Percentiles rank a stretch among this genome's conserved stretches.
Conservation (phyloP, 202 grass and related monocot species). For the Schoenoplectus triqueter region DNA sequence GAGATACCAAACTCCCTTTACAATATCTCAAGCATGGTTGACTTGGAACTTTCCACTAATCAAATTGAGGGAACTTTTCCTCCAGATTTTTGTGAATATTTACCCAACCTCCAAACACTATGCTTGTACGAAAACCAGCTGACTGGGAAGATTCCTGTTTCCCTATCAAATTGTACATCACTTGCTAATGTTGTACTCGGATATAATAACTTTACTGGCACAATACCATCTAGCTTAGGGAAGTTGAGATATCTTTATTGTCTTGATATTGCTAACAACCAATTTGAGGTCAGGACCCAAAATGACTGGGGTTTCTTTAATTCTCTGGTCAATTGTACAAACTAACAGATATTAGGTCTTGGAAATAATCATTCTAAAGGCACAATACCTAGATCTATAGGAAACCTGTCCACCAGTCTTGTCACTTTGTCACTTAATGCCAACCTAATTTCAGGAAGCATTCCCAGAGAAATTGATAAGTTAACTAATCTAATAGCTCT, state of each 20-base stretch:
- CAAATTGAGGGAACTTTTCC: conserved; percentile 49
- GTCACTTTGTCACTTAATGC: neutral
- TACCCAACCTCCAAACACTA: conserved; percentile 37
- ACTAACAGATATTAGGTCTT: conserved; percentile 25
- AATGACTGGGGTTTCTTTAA: conserved; percentile 41
- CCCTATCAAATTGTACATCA: conserved; percentile 41
- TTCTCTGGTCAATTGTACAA: conserved; percentile 9
- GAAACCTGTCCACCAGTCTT: conserved; percentile 22
- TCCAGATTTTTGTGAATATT: conserved; percentile 30
- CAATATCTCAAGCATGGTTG: conserved; percentile 45
- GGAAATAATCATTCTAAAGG: conserved; percentile 32
- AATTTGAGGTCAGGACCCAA: conserved; percentile 20
- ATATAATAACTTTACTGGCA: conserved; percentile 36
- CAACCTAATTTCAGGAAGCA: conserved; percentile 42
- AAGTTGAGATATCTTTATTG: conserved; percentile 30
- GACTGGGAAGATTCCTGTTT: conserved; percentile 33
- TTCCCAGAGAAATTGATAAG: conserved; percentile 40
- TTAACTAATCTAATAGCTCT: conserved; percentile 30
- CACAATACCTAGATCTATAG: conserved; percentile 10
- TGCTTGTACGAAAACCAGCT: conserved; percentile 23
- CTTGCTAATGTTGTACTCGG: conserved; percentile 15
- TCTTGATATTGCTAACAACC: conserved; percentile 30
- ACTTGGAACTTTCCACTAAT: conserved; percentile 40
- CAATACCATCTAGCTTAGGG: conserved; percentile 35
- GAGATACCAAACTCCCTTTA: conserved; percentile 44